These are phyloP conservation scores for Pseudohalonectria lignicola DNA, from an alignment of 2,329 filamentous ascomycete genomes.

Conservation along the genomic window DNA sequence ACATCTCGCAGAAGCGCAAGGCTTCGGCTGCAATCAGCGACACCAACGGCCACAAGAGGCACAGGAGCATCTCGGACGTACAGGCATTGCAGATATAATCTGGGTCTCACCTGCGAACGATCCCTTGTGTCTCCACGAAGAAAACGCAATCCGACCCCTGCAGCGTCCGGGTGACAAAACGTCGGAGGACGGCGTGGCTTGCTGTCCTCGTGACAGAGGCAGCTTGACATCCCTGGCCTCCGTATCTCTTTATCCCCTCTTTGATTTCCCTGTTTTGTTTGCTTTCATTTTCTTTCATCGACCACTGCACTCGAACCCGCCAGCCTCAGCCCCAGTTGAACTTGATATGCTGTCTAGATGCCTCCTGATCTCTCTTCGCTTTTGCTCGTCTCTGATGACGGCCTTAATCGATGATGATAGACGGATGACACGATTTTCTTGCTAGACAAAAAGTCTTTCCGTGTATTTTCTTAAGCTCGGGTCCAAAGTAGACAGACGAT, in stretches of 20 bases:
- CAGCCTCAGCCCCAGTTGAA: no score
- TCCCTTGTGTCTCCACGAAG: not conserved
- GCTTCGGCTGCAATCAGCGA: conserved; percentile 28
- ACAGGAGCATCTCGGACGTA: conserved; percentile 48
- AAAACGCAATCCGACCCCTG: not conserved
- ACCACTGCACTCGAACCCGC: no score
- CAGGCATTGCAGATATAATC: conserved; percentile 14
- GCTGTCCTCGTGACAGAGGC: conserved; percentile 1
- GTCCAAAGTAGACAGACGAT: no score
- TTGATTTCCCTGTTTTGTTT: not conserved
- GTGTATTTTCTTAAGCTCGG: no score
- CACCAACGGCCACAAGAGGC: conserved; percentile 36
- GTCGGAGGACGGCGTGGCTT: conserved; percentile 3
- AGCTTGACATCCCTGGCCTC: conserved; percentile 4
- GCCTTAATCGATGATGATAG: no score
- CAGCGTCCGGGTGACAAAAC: no score
- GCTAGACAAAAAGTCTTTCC: no score
- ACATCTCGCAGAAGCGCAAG: conserved; percentile 42
- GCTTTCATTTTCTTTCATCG: not conserved
- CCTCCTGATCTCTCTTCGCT: no score
- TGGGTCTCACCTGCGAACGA: not conserved
- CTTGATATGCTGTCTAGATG: no score
- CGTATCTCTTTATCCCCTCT: not conserved
- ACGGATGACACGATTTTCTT: no score
- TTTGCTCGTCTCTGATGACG: no score